Conservation (phyloP, 2,329 filamentous ascomycete species). For the Pseudocercospora eumusae region DNA sequence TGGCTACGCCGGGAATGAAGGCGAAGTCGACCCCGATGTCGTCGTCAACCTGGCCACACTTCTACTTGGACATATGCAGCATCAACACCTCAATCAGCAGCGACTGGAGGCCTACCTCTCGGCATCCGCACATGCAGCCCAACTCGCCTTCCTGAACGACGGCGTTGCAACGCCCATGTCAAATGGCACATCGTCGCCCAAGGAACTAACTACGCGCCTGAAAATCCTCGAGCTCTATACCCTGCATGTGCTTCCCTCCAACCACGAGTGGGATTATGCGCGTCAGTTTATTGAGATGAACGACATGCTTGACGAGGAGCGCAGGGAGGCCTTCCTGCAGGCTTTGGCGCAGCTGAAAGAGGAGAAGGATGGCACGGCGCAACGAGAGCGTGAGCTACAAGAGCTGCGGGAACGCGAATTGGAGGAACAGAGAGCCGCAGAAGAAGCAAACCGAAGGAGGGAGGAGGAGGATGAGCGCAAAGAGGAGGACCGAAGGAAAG, state of each 20-base stretch:
- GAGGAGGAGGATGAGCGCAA: conserved; percentile 38
- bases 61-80: conserved; percentile 82
- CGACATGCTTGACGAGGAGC: conserved; percentile 87
- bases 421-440: conserved; percentile 39
- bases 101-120: conserved; percentile 87
- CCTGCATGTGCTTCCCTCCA: conserved; percentile 87
- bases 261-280: conserved; percentile 95
- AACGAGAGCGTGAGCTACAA: conserved; percentile 61
- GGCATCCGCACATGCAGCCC: conserved; percentile 53
- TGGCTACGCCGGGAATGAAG: conserved; percentile 85
- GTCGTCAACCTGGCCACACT: conserved; percentile 90
- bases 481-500: conserved; percentile 40
- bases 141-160: conserved; percentile 66
- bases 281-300: conserved; percentile 85
- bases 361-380: conserved; percentile 73
- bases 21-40: conserved; percentile 90
- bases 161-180: conserved; percentile 60
- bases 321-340: conserved; percentile 82
- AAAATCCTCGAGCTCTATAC: conserved; percentile 96
- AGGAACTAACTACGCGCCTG: conserved; percentile 62
- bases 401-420: conserved; percentile 56
- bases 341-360: conserved; percentile 82
- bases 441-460: conserved; percentile 30
- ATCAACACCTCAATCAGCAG: conserved; percentile 81
- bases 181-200: conserved; percentile 43